Base-by-base conservation (phyloP, 2,329 filamentous ascomycete genomes). In the Drechslerella coelobrocha region DNA sequence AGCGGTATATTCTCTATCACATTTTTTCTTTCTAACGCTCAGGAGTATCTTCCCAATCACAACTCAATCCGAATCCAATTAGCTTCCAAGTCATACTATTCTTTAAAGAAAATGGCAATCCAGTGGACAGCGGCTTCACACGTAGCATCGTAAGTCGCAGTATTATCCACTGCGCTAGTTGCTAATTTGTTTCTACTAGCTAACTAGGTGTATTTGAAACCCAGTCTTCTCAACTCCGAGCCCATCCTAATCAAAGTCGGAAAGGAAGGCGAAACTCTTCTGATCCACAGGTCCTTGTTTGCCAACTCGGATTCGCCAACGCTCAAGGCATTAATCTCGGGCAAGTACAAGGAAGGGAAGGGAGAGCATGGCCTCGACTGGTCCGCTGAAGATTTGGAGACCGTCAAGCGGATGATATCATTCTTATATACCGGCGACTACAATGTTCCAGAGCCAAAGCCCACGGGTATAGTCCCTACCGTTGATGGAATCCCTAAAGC, bases 321-420 rank as follows among this genome's bases (percentile, higher is more conserved):
- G 17, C 51, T 68, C 12, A 61, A 47, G n/a, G 56, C 57, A 12
- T 9, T 68, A 7, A 21, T 68, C 10, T 68, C 56, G 2, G 63
- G 63, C 5, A 43, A 43, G 19, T 68, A 51, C 31, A 61, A 61
- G 34, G 63, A 68, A 47, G 63, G 63, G 5, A 50, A 54, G 14
- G 63, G 63, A 6, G 55, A 68, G 19, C 56, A 61, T 7, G 63
- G 63, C 2, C 37, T 68, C 19, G 63, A 68, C 23, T 68, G 56
- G 48, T 41, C 47, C 10, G 19, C 39, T 12, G 57, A 59, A 23
- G 63, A 68, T 10, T 27, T 24, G 1, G 51, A 55, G 2, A 61
- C 63, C 9, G 56, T 68, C 23, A 27, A 54, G n/a, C 39, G 56
- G 9, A 34, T 68, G 23, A 31, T 68, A 17, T 43, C 56, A 1